phyloP scores from a whole-genome alignment of 768 basidiomycete genomes.

The Cystofilobasidium ferigula region DNA sequence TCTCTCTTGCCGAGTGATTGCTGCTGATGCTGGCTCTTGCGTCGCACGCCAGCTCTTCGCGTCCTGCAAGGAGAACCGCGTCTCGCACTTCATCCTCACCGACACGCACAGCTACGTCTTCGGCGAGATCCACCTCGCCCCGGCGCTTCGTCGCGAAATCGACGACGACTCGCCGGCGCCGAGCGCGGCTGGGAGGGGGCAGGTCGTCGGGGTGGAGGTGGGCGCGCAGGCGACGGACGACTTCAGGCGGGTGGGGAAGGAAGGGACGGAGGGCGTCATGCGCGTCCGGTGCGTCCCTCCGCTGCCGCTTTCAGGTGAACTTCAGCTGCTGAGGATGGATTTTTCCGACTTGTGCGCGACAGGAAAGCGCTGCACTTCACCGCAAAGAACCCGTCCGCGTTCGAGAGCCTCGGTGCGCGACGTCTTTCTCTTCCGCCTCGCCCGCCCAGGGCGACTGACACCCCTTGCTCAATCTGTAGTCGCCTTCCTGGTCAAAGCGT shows the following conservation, averaged over 20 bases:
- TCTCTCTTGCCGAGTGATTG: background rate
- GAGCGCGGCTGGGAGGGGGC: background rate
- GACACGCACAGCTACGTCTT: slow-evolving; percentile 9
- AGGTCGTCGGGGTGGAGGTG: background rate
- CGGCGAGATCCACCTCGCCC: background rate
- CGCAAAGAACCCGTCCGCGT: background rate
- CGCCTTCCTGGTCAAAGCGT: background rate
- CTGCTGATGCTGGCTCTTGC: background rate
- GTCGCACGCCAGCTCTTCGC: background rate
- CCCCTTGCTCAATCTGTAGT: background rate
- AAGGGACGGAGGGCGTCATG: background rate
- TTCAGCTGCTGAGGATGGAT: no score
- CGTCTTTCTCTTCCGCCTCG: background rate
- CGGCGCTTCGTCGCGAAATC: background rate
- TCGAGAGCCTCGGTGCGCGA: background rate
- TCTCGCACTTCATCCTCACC: background rate
- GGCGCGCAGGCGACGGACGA: background rate
- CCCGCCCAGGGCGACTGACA: background rate
- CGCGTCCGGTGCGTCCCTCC: background rate
- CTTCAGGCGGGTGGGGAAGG: background rate
- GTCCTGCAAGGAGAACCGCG: slow-evolving; percentile 2
- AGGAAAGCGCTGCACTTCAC: background rate
- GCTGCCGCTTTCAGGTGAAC: background rate
- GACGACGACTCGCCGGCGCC: background rate
- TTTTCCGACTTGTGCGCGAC: no score